Percentiles rank a stretch among this genome's conserved stretches.
Evolutionary conservation across 2,329 filamentous ascomycete genomes (phyloP).

Genomic region (Purpureocillium takamizusanense): DNA sequence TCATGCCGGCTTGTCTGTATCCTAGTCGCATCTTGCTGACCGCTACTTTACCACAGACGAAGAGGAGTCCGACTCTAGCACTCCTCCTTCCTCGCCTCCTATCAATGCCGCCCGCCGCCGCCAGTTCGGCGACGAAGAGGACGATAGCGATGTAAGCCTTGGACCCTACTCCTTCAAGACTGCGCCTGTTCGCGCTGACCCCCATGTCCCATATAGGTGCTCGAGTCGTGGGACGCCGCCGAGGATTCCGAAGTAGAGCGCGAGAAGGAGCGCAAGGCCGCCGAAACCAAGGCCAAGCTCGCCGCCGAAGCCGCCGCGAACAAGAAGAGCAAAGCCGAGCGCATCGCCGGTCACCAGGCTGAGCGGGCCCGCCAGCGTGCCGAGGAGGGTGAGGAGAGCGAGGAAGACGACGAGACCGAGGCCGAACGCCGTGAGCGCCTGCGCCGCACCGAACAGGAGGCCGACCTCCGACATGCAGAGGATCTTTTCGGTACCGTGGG

Average conservation of each 20-base stretch:
- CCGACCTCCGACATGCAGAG: conserved; percentile 81
- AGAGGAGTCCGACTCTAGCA: conserved; percentile 28
- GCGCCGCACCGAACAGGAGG: conserved; percentile 72
- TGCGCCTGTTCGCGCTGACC: background rate
- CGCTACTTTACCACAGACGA: conserved; percentile 22
- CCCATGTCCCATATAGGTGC: conserved; percentile 56
- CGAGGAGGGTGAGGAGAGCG: conserved; percentile 46
- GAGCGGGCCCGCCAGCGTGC: conserved; percentile 43
- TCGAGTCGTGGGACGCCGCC: conserved; percentile 94
- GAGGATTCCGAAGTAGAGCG: conserved; percentile 96
- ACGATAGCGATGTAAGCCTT: conserved; percentile 62
- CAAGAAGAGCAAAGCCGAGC: conserved; percentile 83
- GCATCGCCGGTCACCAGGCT: conserved; percentile 71
- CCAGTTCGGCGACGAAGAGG: conserved; percentile 89
- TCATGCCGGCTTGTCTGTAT: conserved; percentile 1
- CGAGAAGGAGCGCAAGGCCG: conserved; percentile 85
- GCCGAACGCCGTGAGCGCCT: conserved; percentile 66
- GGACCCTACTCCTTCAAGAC: background rate
- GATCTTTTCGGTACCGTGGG: conserved; percentile 79
- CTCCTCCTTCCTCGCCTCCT: conserved; percentile 26
- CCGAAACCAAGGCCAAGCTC: conserved; percentile 79
- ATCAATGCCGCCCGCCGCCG: conserved; percentile 31
- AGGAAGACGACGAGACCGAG: conserved; percentile 65
- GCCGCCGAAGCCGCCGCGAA: conserved; percentile 80
- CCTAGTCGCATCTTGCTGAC: conserved; percentile 11